Base-by-base conservation (phyloP, 371 early-diverging fungal genomes). In the Mucor circinelloides region DNA sequence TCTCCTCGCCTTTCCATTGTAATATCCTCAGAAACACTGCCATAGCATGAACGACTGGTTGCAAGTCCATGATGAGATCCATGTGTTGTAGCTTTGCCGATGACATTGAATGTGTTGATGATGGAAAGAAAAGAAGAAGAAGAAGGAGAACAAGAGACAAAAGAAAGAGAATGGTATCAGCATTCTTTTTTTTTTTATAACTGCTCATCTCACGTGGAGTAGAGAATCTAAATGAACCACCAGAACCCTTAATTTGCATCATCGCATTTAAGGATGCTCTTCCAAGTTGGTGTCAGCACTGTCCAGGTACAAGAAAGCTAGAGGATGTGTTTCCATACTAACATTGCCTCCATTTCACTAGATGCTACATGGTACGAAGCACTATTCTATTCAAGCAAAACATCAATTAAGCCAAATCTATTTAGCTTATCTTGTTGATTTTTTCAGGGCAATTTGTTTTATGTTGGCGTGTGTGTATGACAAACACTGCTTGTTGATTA, bases 1-100 rank as follows among this genome's bases (percentile, higher is more conserved):
- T 19, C 15, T 60, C 42, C 10, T 7, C 10, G n/a, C 38, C 34
- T 55, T 63, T 54, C 64, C 64, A 63, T 38, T 63, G 54, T 2
- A 38, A 27, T 15, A 63, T 5, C 38, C 64, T 27, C n/a, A 63
- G 3, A 38, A 55, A 2, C 2, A 30, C 34, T 23, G 64, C 55
- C 27, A 38, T 55, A 10, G 27, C 40, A 21, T 63, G 64, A 19
- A 63, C 40, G 1, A 40, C 9, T 5, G 54, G 64, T 7, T 63
- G 54, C 23, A 64, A 58, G 7, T 64, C 58, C 0, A 17, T 3
- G 0, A 55, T 6, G 9, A 55, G 10, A 12, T 55, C 31, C 1
- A 27, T 55, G 12, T 55, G 55, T 30, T 30, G 13, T 17, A 55
- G 7, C 0, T 3, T 27, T 30, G 55, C 7, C 30, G 55, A 30